phyloP scores from a whole-genome alignment of 1,139 yeast genomes.

The Chernovozyma aurita region DNA sequence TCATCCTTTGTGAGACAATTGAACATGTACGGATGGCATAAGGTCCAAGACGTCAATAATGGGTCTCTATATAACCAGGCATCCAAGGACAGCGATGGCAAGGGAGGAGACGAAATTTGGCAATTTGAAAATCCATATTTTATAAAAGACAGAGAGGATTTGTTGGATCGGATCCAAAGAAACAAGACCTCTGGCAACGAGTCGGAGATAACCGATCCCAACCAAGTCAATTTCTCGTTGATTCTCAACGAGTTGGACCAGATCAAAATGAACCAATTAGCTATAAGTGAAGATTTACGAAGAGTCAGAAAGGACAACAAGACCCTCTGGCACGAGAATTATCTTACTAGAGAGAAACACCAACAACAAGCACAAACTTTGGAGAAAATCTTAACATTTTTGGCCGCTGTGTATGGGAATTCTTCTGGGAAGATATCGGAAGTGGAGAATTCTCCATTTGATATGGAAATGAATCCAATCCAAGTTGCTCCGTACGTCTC shows the following conservation, averaged over 20 bases:
- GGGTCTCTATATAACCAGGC: slow-evolving; percentile 53
- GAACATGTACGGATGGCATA: slow-evolving; percentile 98
- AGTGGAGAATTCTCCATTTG: slow-evolving; percentile 20
- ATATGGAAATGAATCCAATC: slow-evolving; percentile 3
- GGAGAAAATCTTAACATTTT: slow-evolving; percentile 79
- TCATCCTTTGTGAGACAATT: slow-evolving; percentile 93
- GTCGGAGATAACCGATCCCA: slow-evolving; percentile 9
- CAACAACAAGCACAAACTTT: slow-evolving; percentile 82
- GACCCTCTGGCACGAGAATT: slow-evolving; percentile 85
- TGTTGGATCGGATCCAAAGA: slow-evolving; percentile 66
- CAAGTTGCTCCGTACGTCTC: slow-evolving; percentile 2
- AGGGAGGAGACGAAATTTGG: slow-evolving; percentile 46
- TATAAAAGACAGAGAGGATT: slow-evolving; percentile 62
- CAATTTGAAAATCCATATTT: slow-evolving; percentile 84
- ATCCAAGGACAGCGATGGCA: slow-evolving; percentile 39
- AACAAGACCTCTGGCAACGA: slow-evolving; percentile 38
- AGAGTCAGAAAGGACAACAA: slow-evolving; percentile 86
- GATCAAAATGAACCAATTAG: slow-evolving; percentile 71
- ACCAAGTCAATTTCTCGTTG: slow-evolving; percentile 44
- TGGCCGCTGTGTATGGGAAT: slow-evolving; percentile 80
- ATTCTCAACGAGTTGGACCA: slow-evolving; percentile 70
- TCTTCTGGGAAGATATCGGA: slow-evolving; percentile 41
- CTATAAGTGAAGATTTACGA: slow-evolving; percentile 78
- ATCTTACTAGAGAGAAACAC: slow-evolving; percentile 77
- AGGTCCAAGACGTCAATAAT: slow-evolving; percentile 72